A percentile compares a stretch with the other conserved stretches of the same genome.
Conservation (phyloP, 345 rosid species). For the Melastoma malabathricum region DNA sequence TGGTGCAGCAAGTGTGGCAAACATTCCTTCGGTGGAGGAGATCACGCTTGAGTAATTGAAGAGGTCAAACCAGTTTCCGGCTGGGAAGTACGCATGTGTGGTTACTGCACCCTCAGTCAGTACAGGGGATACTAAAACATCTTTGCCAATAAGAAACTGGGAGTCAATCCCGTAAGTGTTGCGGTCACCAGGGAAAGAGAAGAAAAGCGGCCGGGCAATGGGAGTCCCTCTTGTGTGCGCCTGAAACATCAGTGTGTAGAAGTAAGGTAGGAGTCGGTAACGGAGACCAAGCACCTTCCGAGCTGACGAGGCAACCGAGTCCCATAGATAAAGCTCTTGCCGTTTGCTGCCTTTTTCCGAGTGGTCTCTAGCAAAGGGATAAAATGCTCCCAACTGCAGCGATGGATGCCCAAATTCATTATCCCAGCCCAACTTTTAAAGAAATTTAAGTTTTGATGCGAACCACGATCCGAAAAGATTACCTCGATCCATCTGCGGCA, state of each 20-base stretch:
- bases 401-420: background rate
- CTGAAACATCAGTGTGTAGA: conserved; percentile 54
- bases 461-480: background rate
- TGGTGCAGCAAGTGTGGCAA: conserved; percentile 34
- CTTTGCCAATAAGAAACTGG: conserved; percentile 50
- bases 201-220: conserved; percentile 66
- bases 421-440: conserved; percentile 56
- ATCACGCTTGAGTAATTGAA: conserved; percentile 40
- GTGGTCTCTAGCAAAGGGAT: conserved; percentile 77
- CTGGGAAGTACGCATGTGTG: conserved; percentile 46
- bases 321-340: conserved; percentile 74
- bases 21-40: conserved; percentile 18
- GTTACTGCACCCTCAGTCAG: conserved; percentile 19
- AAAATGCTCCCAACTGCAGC: conserved; percentile 63
- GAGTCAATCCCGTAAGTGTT: conserved; percentile 31
- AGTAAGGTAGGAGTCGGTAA: conserved; percentile 48
- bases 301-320: conserved; percentile 54
- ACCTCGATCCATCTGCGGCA: conserved; percentile 78
- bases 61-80: conserved; percentile 61
- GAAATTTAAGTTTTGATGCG: too few relatives aligned
- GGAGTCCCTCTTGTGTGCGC: conserved; percentile 51
- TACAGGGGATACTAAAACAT: conserved; percentile 52
- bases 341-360: conserved; percentile 14
- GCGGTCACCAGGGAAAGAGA: conserved; percentile 48
- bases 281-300: conserved; percentile 59